Base-by-base conservation (phyloP, 129 eudicot species). In the Oenanthe sinensis region DNA sequence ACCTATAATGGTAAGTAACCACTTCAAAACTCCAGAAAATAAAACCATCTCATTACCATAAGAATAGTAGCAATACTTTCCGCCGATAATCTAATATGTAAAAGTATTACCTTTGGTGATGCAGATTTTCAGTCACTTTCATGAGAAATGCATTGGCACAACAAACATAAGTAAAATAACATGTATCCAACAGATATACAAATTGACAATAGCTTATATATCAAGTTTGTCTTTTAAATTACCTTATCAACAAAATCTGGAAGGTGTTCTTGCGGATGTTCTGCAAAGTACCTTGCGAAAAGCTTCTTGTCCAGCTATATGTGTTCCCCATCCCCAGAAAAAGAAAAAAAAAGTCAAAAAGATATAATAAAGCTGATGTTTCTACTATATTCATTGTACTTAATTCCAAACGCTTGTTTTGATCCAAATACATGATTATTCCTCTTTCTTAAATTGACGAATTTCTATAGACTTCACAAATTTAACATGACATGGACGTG, bases 181-280 rank as follows among this genome's bases (percentile, higher is more conserved):
- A 33, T 33, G 36, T 33, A 33, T 33, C 1, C 1, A 33, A 22
- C 42, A 74, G 14, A 74, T 16, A 45, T 14, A 72, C 50, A 72
- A 43, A 72, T 43, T 72, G n/a, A n/a, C 2, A 44, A 63, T 36
- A 65, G 42, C 76, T 36, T 24, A 54, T n/a, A n/a, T 30, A 16
- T 58, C 22, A 60, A 28, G 36, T 37, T 55, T 74, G 39, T 83
- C 48, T 28, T 71, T 70, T 62, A 71, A 52, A 79, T 65, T 86
- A 93, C 98, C 98, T 91, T 90, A 84, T 94, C 97, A 70, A 96
- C 92, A 84, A 94, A 94, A 63, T 94, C 97, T 0, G 98, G 98
- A 76, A 94, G 96, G 83, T 88, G 74, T 67, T 89, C 97, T 62
- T 82, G 87, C 50, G 84, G 96, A 86, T 94, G 96, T 36, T 87